phyloP scores from a whole-genome alignment of 129 eudicot genomes.

The Logfia minima region DNA sequence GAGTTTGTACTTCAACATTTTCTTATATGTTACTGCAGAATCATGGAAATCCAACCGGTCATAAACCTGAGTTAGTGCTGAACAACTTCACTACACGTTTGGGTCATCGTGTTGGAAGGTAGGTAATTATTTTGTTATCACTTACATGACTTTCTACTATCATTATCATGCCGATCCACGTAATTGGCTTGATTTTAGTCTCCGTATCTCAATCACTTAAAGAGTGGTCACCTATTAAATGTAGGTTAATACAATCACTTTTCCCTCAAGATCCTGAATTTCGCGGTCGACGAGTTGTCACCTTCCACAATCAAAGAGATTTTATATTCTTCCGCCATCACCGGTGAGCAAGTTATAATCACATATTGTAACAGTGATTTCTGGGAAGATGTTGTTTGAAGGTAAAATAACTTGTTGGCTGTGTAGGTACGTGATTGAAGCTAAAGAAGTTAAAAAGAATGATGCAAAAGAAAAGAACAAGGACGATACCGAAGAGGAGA shows the following conservation, averaged over 20 bases:
- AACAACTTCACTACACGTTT: constrained; percentile 87
- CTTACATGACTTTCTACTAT: not conserved
- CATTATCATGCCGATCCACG: not conserved
- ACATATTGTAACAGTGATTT: not conserved
- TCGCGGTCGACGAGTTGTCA: constrained; percentile 88
- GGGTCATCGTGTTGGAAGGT: constrained; percentile 97
- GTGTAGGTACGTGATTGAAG: constrained; percentile 72
- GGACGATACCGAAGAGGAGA: constrained; percentile 35
- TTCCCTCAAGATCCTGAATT: constrained; percentile 94
- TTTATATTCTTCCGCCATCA: constrained; percentile 97
- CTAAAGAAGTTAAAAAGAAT: constrained; percentile 53
- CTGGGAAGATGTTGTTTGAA: not conserved
- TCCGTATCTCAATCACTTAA: not conserved
- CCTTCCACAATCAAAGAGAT: constrained; percentile 96
- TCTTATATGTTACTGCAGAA: constrained; percentile 47
- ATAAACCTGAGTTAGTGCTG: constrained; percentile 83
- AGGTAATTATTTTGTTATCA: not conserved
- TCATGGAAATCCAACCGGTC: constrained; percentile 96
- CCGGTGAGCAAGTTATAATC: constrained; percentile 40
- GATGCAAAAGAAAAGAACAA: constrained; percentile 41
- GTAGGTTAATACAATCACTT: constrained; percentile 81
- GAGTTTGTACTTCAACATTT: not conserved
- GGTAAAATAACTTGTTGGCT: not conserved
- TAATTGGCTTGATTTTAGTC: not conserved
- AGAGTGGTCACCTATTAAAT: not conserved